Base-by-base conservation (phyloP, 768 basidiomycete genomes). In the Podaxis sp. region DNA sequence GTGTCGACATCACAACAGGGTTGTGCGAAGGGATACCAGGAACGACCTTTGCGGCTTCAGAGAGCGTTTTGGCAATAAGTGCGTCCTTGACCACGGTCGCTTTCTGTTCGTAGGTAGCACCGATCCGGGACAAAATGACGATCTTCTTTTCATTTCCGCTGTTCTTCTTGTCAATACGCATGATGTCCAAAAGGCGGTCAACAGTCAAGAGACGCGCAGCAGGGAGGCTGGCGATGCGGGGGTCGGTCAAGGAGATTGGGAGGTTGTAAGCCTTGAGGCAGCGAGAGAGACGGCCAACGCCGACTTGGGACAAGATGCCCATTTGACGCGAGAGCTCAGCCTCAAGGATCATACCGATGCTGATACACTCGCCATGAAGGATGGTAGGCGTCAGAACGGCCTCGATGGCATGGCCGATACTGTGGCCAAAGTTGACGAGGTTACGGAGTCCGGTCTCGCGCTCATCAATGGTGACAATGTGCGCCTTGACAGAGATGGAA, bases 371-470 rank as follows among this genome's bases (percentile, higher is more conserved):
- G 47, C 97, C 97, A 68, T 99, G 97, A 11, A 99, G 85, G 65
- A 98, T 90, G 15, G 88, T 83, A 19, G 96, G 96, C 0, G 96
- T 96, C 60, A 98, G 79, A 41, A 98, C 86, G 7, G 95, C 97
- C 76, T 99, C 97, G 69, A 98, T 96, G 15, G 96, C 97, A 77
- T 99, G 97, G 0, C 97, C 97, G 69, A 99, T 96, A 47, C 91
- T 94, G 75, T 99, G 97, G 1, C 97, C 97, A 71, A 98, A 98
- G 76, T 99, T 99, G 80, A 99, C 96, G 58, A 99, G 88, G 79
- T 98, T 98, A 66, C 97, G 92, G 46, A 99, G 83, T 22, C 97
- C 93, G 0, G 95, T 95, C 77, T 99, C 97, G 70, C 90, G 92
- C 74, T 96, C 94, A 77, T 99, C 97, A 67, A 93, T 84, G 37